These are phyloP conservation scores for Leucaena leucocephala DNA, from an alignment of 306 rosid species.

Conservation along the genomic window DNA sequence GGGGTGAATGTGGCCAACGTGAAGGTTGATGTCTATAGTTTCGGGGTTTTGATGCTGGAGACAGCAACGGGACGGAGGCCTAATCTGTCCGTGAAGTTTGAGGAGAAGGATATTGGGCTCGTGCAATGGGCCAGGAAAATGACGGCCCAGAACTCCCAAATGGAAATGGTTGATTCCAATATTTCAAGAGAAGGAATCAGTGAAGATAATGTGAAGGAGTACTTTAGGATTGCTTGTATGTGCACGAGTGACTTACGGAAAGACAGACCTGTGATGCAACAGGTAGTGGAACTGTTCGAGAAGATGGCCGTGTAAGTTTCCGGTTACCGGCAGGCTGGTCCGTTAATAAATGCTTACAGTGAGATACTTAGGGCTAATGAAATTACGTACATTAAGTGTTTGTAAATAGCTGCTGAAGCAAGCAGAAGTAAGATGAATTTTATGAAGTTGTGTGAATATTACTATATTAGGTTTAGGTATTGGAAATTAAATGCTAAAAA, in stretches of 20 bases:
- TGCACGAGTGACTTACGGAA: conserved; percentile 55
- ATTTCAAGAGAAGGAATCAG: conserved; percentile 50
- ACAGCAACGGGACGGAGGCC: conserved; percentile 63
- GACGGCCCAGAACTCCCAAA: conserved; percentile 49
- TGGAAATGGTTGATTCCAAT: conserved; percentile 67
- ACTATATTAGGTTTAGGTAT: background rate
- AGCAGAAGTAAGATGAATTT: background rate
- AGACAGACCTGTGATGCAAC: conserved; percentile 62
- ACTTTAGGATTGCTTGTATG: conserved; percentile 62
- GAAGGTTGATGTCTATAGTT: conserved; percentile 81
- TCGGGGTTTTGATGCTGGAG: conserved; percentile 82
- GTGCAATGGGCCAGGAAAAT: conserved; percentile 72
- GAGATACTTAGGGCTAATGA: background rate
- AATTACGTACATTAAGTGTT: too few species aligned
- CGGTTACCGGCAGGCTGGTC: background rate
- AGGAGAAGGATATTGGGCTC: conserved; percentile 43
- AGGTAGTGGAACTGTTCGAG: conserved; percentile 46
- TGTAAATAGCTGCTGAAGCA: conserved; percentile 24
- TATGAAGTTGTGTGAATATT: background rate
- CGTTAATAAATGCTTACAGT: background rate
- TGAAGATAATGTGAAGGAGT: conserved; percentile 58
- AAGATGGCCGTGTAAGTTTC: conserved; percentile 32
- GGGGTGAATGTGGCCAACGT: conserved; percentile 59
- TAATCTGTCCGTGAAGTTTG: conserved; percentile 29
- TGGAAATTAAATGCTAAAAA: background rate